Evolutionary conservation across 129 eudicot genomes (phyloP), one percentile per base, ranked within the genome.

Genomic region (sunflower (Helianthus annuus)): DNA sequence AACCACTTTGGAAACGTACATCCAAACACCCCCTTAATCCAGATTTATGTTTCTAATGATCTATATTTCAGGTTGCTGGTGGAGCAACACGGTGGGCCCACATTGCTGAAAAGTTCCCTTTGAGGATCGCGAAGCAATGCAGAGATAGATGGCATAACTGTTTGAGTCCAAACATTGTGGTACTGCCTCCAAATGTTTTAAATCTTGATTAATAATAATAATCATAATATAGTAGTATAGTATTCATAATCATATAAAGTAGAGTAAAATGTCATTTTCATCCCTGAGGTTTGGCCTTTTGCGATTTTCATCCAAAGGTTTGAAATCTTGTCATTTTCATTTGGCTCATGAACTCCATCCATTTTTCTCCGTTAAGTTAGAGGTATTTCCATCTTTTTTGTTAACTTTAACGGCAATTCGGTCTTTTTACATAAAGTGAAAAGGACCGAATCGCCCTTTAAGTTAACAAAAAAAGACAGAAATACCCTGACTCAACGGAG

Each of bases 81-180:
- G 52, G 64, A 68, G 72, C 70, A 36, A 45, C 49, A 67, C 61
- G 88, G 86, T 88, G 95, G 91, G 55, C 81, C 3, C 46, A 58
- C 6, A 83, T 88, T 56, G 88, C 88, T 61, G 70, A 77, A 70
- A 57, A 66, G 85, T 53, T 88, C 32, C 75, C 73, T 10, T 71
- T 85, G 38, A 85, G 86, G 64, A 58, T 53, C 8, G 88, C 85
- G 46, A 85, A 88, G 80, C 95, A 85, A 74, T 83, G 88, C 34
- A 85, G 95, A 68, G 91, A 88, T 13, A 78, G 95, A 81, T 88
- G 88, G 85, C 85, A 75, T 67, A 83, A 88, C 70, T 85, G 77
- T 83, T 71, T 83, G 46, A 80, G 77, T 66, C 88, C 95, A 2
- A 78, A 83, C 29, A 78, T 85, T 19, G 81, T 75, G 83, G 95